These are phyloP conservation scores for Neofusicoccum cordaticola DNA, from an alignment of 2,329 filamentous ascomycete genomes.

Conservation along the genomic window DNA sequence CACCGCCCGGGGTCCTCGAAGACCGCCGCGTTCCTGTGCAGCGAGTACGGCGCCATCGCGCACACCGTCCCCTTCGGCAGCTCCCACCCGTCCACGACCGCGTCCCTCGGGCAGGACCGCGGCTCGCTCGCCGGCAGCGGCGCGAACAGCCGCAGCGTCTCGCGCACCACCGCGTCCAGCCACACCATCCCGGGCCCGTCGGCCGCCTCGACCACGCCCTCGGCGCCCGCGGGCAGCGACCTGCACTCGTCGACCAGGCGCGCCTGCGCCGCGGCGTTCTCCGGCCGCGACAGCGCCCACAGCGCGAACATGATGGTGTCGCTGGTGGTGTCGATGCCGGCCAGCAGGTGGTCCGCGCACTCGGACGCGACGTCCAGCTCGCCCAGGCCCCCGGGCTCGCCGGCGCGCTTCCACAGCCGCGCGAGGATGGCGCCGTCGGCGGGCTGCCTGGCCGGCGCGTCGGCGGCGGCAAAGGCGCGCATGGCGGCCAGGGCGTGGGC, in stretches of 20 bases:
- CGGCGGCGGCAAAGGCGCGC: constrained; percentile 63
- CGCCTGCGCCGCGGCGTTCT: constrained; percentile 44
- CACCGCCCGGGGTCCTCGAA: constrained; percentile 31
- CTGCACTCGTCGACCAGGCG: constrained; percentile 45
- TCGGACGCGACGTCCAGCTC: constrained; percentile 53
- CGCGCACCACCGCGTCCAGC: constrained; percentile 51
- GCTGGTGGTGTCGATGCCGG: constrained; percentile 54
- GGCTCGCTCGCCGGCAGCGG: constrained; percentile 54
- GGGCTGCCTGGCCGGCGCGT: constrained; percentile 30
- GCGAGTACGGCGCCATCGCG: constrained; percentile 38
- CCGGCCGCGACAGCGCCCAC: constrained; percentile 48
- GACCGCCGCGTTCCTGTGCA: constrained; percentile 35
- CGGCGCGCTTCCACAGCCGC: constrained; percentile 17
- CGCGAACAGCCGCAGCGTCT: constrained; percentile 50
- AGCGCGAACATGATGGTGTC: constrained; percentile 53
- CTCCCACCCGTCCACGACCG: constrained; percentile 34
- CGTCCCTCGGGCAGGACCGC: constrained; percentile 24
- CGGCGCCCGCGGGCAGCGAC: constrained; percentile 23
- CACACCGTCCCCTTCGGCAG: constrained; percentile 38
- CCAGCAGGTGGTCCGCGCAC: constrained; percentile 53
- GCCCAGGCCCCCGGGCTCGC: constrained; percentile 16
- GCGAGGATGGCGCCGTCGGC: not conserved
- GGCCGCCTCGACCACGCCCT: constrained; percentile 30
- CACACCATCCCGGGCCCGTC: constrained; percentile 40
- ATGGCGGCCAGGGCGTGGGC: constrained; percentile 60